phyloP scores from a whole-genome alignment of 2,329 filamentous ascomycete genomes.

The Penicillium sp. region DNA sequence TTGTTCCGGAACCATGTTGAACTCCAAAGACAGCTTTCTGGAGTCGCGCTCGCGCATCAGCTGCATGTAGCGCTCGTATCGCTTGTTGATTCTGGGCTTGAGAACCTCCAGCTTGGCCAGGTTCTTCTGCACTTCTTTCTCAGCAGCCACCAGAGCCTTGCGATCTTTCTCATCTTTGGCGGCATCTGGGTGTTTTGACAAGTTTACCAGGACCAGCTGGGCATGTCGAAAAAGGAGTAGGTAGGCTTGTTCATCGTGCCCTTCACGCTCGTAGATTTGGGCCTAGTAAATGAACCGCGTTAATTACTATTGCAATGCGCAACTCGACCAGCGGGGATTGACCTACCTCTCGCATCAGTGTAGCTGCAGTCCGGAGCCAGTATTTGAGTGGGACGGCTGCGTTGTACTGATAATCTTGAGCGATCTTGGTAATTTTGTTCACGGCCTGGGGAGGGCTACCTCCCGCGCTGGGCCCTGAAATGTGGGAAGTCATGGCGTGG shows the following conservation, averaged over 20 bases:
- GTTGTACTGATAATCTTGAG: slow-evolving; percentile 80
- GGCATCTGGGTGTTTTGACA: slow-evolving; percentile 75
- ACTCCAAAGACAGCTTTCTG: slow-evolving; percentile 32
- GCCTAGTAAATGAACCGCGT: slow-evolving; percentile 56
- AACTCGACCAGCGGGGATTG: not conserved
- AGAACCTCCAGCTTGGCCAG: slow-evolving; percentile 73
- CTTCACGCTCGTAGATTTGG: slow-evolving; percentile 79
- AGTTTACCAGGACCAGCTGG: slow-evolving; percentile 73
- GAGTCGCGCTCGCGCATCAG: slow-evolving; percentile 49
- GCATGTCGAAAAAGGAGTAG: slow-evolving; percentile 89
- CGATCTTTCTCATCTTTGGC: slow-evolving; percentile 61
- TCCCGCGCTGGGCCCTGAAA: slow-evolving; percentile 32
- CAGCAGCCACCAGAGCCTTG: slow-evolving; percentile 55
- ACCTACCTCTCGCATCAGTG: slow-evolving; percentile 75
- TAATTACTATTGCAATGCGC: not conserved
- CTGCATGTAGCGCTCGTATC: slow-evolving; percentile 68
- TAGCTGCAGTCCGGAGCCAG: slow-evolving; percentile 79
- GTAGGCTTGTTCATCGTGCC: slow-evolving; percentile 85
- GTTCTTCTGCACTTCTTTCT: slow-evolving; percentile 63
- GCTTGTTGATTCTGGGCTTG: slow-evolving; percentile 73
- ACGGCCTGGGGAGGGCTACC: slow-evolving; percentile 64
- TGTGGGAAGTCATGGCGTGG: slow-evolving; percentile 27
- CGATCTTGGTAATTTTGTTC: slow-evolving; percentile 73
- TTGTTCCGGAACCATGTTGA: slow-evolving; percentile 12
- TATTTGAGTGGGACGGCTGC: slow-evolving; percentile 72